Evolutionary conservation across 2,329 filamentous ascomycete species (phyloP).

Genomic region (Sporothrix pallida): DNA sequence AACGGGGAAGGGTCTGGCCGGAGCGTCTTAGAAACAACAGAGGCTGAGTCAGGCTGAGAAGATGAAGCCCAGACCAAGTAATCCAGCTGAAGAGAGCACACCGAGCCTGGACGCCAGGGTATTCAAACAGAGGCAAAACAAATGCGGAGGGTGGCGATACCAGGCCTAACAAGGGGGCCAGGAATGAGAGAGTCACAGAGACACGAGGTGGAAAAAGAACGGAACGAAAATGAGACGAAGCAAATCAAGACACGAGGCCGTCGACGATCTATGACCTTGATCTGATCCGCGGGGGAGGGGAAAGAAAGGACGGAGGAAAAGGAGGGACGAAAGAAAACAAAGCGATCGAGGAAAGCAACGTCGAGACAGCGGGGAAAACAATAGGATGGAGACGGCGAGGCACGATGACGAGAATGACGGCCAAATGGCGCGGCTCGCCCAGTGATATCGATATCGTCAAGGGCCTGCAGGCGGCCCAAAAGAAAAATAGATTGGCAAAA

Average conservation of each 20-base stretch:
- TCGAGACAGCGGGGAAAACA: not conserved
- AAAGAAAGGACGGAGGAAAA: not conserved
- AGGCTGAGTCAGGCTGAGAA: constrained; percentile 27
- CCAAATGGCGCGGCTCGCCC: constrained; percentile 32
- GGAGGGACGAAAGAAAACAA: not conserved
- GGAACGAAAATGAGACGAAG: not conserved
- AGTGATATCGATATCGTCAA: constrained; percentile 28
- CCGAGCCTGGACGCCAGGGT: constrained; percentile 5
- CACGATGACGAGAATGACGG: constrained; percentile 32
- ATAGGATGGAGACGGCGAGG: constrained; percentile 4
- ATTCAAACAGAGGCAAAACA: constrained; percentile 30
- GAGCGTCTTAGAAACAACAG: not conserved
- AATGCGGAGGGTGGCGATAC: constrained; percentile 24
- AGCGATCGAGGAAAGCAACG: not conserved
- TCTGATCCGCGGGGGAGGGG: not conserved
- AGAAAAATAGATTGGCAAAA: constrained; percentile 14
- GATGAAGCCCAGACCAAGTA: constrained; percentile 27
- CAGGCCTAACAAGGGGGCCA: not conserved
- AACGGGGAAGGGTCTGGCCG: constrained; percentile 19
- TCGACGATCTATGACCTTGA: not conserved
- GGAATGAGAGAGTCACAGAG: not conserved
- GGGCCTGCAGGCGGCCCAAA: constrained; percentile 25
- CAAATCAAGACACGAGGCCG: not conserved
- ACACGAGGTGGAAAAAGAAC: not conserved
- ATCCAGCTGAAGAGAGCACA: not conserved